These are phyloP conservation scores for Spiromastix sp. DNA, from an alignment of 2,329 filamentous ascomycete species.

Conservation along the genomic window DNA sequence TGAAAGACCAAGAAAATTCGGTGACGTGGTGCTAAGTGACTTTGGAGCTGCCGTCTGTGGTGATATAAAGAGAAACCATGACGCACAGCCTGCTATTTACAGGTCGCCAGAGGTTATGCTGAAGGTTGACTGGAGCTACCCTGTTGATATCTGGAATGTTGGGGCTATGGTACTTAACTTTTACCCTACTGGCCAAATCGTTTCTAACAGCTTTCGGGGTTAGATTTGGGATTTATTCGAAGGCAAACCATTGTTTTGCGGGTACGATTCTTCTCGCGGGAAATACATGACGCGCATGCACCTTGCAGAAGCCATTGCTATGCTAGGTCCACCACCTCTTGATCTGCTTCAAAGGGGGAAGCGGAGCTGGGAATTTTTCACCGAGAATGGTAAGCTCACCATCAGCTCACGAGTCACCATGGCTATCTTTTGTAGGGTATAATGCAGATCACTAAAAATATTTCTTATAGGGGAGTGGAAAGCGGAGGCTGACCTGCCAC, in stretches of 20 bases:
- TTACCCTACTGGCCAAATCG: neutral
- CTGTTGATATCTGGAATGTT: conserved; percentile 43
- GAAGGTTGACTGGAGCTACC: conserved; percentile 33
- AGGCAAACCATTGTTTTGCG: conserved; percentile 33
- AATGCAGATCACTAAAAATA: conserved; percentile 9
- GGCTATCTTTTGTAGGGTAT: neutral
- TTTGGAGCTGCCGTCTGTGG: conserved; percentile 28
- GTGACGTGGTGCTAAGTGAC: conserved; percentile 26
- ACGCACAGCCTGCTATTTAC: conserved; percentile 31
- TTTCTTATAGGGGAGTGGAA: conserved; percentile 15
- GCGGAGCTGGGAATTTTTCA: conserved; percentile 30
- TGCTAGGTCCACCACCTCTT: conserved; percentile 34
- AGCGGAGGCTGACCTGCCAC: conserved; percentile 12
- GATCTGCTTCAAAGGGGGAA: conserved; percentile 24
- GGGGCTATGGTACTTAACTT: conserved; percentile 35
- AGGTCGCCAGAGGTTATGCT: conserved; percentile 37
- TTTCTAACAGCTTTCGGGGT: conserved; percentile 1
- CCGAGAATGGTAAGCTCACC: conserved; percentile 28
- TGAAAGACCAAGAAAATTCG: conserved; percentile 21
- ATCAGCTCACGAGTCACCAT: no score
- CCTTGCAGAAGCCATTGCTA: conserved; percentile 36
- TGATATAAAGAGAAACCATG: conserved; percentile 30
- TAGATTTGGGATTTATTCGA: conserved; percentile 42
- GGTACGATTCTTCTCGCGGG: conserved; percentile 27
- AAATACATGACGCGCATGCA: conserved; percentile 30